These are phyloP conservation scores for Periconia sp. DNA, from an alignment of 2,329 filamentous ascomycete genomes.

Conservation along the genomic window DNA sequence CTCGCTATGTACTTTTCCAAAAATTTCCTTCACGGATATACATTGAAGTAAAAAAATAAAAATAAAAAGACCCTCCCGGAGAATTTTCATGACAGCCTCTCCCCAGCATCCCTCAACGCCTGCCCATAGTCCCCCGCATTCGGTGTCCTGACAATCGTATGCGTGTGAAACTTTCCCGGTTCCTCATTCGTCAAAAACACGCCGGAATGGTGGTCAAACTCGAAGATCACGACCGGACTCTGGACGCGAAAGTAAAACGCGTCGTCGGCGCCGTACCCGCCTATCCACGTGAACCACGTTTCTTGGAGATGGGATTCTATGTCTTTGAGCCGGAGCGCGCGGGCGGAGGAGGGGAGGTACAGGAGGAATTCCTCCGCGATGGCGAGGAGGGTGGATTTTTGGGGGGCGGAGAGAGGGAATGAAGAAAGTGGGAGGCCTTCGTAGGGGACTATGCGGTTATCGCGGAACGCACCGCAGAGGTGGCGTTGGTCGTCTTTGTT, in stretches of 20 bases:
- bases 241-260: slow-evolving; percentile 79
- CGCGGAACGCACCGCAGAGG: slow-evolving; percentile 74
- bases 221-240: slow-evolving; percentile 71
- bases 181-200: slow-evolving; percentile 74
- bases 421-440: slow-evolving; percentile 62
- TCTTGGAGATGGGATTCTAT: slow-evolving; percentile 62
- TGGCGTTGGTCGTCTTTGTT: slow-evolving; percentile 81
- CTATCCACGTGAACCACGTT: slow-evolving; percentile 81
- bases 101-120: slow-evolving; percentile 44
- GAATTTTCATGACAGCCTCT: slow-evolving; percentile 14
- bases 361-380: slow-evolving; percentile 68
- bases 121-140: slow-evolving; percentile 77
- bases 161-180: slow-evolving; percentile 77
- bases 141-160: slow-evolving; percentile 71
- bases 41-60: no score
- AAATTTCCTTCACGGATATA: no score
- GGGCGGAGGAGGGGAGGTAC: slow-evolving; percentile 63
- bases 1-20: no score
- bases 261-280: slow-evolving; percentile 65
- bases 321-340: slow-evolving; percentile 57
- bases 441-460: slow-evolving; percentile 75
- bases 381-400: slow-evolving; percentile 56
- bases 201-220: slow-evolving; percentile 80
- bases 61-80: not conserved
- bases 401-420: slow-evolving; percentile 51